These are phyloP conservation scores for Kluyveromyces sp. DNA, from an alignment of 1,139 yeast species.

Conservation along the genomic window DNA sequence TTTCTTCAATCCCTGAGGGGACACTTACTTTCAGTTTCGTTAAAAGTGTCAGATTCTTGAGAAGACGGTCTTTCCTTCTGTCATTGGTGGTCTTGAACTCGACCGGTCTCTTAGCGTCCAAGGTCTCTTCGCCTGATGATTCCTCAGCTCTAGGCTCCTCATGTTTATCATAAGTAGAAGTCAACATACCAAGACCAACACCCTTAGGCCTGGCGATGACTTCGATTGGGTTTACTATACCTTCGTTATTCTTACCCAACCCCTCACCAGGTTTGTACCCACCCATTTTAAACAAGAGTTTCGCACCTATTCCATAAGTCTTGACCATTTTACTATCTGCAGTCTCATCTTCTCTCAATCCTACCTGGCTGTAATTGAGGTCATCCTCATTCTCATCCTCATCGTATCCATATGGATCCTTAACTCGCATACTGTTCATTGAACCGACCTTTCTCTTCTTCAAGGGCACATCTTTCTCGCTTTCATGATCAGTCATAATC, in stretches of 20 bases:
- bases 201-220: conserved; percentile 61
- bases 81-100: conserved; percentile 7
- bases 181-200: conserved; percentile 57
- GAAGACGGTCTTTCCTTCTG: neutral
- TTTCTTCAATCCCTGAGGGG: neutral
- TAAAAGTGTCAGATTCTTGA: neutral
- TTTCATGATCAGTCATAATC: neutral
- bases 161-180: conserved; percentile 13
- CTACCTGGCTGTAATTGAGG: too few species aligned
- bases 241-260: conserved; percentile 62
- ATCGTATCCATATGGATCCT: conserved; percentile 10
- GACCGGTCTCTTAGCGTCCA: neutral
- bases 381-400: conserved; percentile 12
- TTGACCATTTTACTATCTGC: conserved; percentile 16
- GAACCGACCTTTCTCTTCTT: conserved; percentile 8
- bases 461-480: neutral
- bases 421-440: conserved; percentile 1
- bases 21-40: neutral
- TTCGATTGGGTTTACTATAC: conserved; percentile 73
- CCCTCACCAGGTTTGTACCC: conserved; percentile 70
- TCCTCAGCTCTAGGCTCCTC: conserved; percentile 3
- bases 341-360: conserved; percentile 6
- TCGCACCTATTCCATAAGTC: conserved; percentile 80
- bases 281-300: conserved; percentile 77
- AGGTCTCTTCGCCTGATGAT: conserved; percentile 4